phyloP scores from a whole-genome alignment of 78 protist species.

The Isochrysis galbana region DNA sequence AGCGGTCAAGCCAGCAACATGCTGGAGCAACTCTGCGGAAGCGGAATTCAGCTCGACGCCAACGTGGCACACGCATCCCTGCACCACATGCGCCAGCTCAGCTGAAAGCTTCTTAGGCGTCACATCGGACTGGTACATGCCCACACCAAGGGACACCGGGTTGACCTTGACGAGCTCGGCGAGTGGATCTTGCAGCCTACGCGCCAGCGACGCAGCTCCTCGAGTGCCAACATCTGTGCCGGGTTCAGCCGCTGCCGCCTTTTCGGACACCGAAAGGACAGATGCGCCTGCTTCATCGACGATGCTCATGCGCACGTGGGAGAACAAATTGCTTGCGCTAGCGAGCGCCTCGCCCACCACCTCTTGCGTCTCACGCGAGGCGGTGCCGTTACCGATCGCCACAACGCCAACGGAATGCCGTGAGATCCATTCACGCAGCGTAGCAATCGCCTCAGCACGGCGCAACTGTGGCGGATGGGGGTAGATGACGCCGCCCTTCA shows the following conservation, averaged over 20 bases:
- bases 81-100: not conserved
- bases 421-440: not conserved
- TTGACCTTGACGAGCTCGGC: constrained; percentile 25
- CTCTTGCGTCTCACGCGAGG: not conserved
- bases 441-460: not conserved
- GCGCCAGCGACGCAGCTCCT: constrained; percentile 27
- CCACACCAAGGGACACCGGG: constrained; percentile 5
- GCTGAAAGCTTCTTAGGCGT: not conserved
- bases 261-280: not conserved
- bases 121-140: constrained; percentile 34
- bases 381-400: constrained; percentile 9
- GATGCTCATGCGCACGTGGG: not conserved
- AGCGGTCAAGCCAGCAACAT: not conserved
- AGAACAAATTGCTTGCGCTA: not conserved
- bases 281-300: not conserved
- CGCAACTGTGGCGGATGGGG: not conserved
- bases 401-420: not conserved
- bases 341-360: not conserved
- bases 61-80: not conserved
- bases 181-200: constrained; percentile 37
- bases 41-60: constrained; percentile 31
- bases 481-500: not conserved
- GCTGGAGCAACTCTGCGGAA: not conserved
- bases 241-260: not conserved
- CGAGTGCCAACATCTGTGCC: not conserved